Evolutionary conservation across 1,284 basidiomycete species (phyloP), one percentile per base, ranked within the genome.

Genomic region (Farysia itapuensis): DNA sequence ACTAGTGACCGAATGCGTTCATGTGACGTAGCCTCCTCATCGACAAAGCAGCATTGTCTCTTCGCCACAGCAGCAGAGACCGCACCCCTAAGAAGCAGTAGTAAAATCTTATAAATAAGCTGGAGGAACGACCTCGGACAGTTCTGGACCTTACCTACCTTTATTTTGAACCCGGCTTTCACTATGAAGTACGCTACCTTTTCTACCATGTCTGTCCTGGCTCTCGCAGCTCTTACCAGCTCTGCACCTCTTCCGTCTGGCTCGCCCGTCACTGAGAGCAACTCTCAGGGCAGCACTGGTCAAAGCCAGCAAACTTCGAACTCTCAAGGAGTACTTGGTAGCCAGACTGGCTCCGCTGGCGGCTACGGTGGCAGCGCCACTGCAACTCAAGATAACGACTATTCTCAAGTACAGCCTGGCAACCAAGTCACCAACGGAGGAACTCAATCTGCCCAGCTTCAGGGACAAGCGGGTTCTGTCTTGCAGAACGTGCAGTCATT

Each of bases 361-460:
- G 50, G 50, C 1, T 45, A 23, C 23, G 50, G 30, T 13, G 50
- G 50, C 23, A 35, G 14, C 3, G 43, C 43, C 4, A 20, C 35
- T 26, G 43, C 39, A 12, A 28, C 28, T 8, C 50, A 53, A 24
- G 31, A 53, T 39, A 53, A 53, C 40, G 50, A 53, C 50, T 53
- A 53, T 36, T 46, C 43, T 4, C 39, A 43, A 14, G 50, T 53
- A 2, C 43, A 35, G 4, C 50, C 50, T 16, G 50, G 43, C 18
- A 53, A 53, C 35, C 20, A 26, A 30, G 50, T 53, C 9, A 24
- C 19, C n/a, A 53, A 46, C 39, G 50, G 50, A 8, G 50, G 50
- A 4, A 32, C 35, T 18, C 43, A 45, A 25, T 28, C 29, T 15
- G 50, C 50, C 12, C 39, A 35, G 4, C 39, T 45, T 4, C 38